Base-by-base conservation (phyloP, 345 rosid species). In the Salix caprea region DNA sequence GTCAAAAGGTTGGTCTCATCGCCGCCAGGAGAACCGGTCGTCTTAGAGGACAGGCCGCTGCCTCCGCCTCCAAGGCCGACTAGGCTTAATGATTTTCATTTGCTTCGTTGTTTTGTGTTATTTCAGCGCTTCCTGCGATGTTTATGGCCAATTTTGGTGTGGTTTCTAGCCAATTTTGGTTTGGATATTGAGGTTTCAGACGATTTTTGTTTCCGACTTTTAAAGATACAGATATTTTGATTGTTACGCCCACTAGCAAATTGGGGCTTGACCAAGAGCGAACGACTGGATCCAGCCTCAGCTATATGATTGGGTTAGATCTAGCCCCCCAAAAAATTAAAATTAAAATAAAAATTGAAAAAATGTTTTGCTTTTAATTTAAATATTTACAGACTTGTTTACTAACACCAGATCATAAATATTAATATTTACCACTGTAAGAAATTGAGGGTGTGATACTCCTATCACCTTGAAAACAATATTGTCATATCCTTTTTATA, bases 11-110 rank as follows among this genome's bases (percentile, higher is more conserved):
- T 81, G 95, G 92, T 84, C 95, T 88, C 76, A 89, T 89, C 87
- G 94, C 89, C 62, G 92, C 94, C 0, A 82, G 92, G 89, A 91
- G 92, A 48, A 89, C 91, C 52, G 94, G 94, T 79, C 89, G 92
- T 77, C 82, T 86, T 36, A 54, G 75, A 72, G 91, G 92, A 74
- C 92, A 90, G 77, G 94, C 94, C 62, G 92, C 94, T 19, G 92
- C 90, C n/a, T 79, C 90, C 23, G 92, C 94, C 56, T 66, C 92
- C 36, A 90, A 90, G 87, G 75, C 85, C 26, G 91, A 90, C 3
- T 84, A 89, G 85, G 85, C 82, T 80, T 84, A 73, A 56, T 28
- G 67, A 21, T 13, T 26, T 24, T 74, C 30, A 26, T 16, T 44
- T 12, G 7, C 30, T 2, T 39, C 15, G n/a, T 60, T 7, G 6